Base-by-base conservation (phyloP, 2,329 filamentous ascomycete species). In the Penicillium psychrosexuale region DNA sequence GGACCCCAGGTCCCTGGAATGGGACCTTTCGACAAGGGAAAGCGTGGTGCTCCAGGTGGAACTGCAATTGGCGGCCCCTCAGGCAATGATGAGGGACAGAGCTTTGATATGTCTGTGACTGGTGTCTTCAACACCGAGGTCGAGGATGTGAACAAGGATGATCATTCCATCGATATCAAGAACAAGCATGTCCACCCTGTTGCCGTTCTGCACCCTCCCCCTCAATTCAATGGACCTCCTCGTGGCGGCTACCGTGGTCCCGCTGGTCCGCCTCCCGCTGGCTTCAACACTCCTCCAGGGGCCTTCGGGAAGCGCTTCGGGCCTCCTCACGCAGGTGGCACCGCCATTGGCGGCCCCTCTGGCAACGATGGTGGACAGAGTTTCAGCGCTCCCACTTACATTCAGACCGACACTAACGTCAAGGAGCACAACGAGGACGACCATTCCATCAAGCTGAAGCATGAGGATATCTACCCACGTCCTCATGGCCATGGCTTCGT, bases 341-440 rank as follows among this genome's bases (percentile, higher is more conserved):
- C 60, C 4, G 56, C 57, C 2, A 54, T 68, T n/a, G 61, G 60
- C 19, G 66, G 66, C 0, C 63, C 63, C 4, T 57, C 59, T 8
- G 66, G 62, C 3, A 28, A 66, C 8, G 67, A 69, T 37, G 61
- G 46, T 11, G 66, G 66, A 5, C 63, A 67, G 53, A 46, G 49
- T 15, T 65, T 63, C 48, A 55, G 56, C 30, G 38, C 50, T 30
- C 56, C 62, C 2, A 56, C 57, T 47, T 60, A 37, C n/a, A 39
- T 59, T 5, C 17, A 61, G 22, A 56, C 52, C 13, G 22, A 53
- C 22, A 60, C 60, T 9, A 38, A 24, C 9, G 33, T 64, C n/a
- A 44, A 57, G 31, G 61, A 65, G 48, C 9, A 45, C 13, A 51
- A 61, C 22, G 19, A 60, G 24, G 61, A 66, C 43, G 55, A 61